phyloP scores from a whole-genome alignment of 352 stramenopile species.

The Phytophthora palmivora region DNA sequence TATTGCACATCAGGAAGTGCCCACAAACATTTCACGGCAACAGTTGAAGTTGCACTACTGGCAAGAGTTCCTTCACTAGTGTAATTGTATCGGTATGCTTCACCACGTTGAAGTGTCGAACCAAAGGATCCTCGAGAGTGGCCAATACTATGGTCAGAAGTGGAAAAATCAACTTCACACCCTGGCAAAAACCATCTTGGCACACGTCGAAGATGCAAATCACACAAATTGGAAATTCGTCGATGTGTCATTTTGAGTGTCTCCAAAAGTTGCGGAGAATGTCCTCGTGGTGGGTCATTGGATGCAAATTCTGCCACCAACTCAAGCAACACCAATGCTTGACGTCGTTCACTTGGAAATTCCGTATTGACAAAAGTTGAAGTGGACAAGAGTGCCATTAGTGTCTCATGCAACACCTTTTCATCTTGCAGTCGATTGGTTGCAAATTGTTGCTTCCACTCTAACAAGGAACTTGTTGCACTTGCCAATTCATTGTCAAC shows the following conservation, averaged over 20 bases:
- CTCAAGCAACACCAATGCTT: constrained; percentile 66
- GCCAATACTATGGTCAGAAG: constrained; percentile 40
- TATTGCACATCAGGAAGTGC: constrained; percentile 47
- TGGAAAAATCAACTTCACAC: constrained; percentile 57
- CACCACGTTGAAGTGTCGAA: constrained; percentile 59
- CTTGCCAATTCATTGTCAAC: constrained; percentile 38
- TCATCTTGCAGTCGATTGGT: constrained; percentile 64
- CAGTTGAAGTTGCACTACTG: constrained; percentile 39
- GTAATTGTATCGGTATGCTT: constrained; percentile 58
- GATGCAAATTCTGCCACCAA: constrained; percentile 57
- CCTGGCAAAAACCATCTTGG: constrained; percentile 67
- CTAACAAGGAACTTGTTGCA: constrained; percentile 37
- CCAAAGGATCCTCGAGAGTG: constrained; percentile 48
- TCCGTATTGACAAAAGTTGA: constrained; percentile 68
- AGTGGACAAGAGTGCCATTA: constrained; percentile 54
- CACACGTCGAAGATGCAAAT: constrained; percentile 56
- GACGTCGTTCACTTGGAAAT: constrained; percentile 52
- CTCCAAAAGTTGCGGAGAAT: constrained; percentile 63
- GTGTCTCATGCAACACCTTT: constrained; percentile 59
- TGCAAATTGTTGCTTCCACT: constrained; percentile 59
- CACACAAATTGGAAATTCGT: constrained; percentile 56
- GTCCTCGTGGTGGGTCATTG: constrained; percentile 38
- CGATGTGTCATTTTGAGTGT: constrained; percentile 72
- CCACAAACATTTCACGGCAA: constrained; percentile 70
- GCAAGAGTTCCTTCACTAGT: constrained; percentile 39